These are phyloP conservation scores for Saposhnikovia divaricata DNA, from an alignment of 129 eudicot genomes.

Conservation along the genomic window DNA sequence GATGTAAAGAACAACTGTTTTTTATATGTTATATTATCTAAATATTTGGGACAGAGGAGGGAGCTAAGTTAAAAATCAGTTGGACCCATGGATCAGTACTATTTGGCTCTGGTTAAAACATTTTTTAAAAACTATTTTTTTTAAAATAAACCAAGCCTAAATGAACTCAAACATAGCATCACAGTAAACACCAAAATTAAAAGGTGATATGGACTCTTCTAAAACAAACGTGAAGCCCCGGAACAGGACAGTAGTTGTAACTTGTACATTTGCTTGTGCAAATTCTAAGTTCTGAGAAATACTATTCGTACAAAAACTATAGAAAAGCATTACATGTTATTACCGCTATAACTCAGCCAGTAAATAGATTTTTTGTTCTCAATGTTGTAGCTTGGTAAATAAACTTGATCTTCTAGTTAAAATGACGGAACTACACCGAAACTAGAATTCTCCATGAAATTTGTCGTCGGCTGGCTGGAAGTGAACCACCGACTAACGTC, in stretches of 20 bases:
- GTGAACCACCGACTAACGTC: slow-evolving; percentile 27
- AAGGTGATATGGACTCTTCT: background rate
- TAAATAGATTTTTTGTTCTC: background rate
- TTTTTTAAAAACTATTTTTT: too few species aligned
- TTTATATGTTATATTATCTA: too few species aligned
- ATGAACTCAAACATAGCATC: too few species aligned
- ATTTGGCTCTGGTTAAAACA: too few species aligned
- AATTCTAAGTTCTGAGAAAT: background rate
- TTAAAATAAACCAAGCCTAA: too few species aligned
- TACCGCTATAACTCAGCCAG: background rate
- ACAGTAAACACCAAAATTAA: background rate
- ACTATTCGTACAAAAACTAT: background rate
- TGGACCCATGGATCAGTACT: too few species aligned
- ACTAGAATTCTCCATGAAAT: slow-evolving; percentile 14
- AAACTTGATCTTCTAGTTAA: slow-evolving; percentile 7
- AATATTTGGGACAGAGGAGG: too few species aligned
- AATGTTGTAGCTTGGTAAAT: background rate
- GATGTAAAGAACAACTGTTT: too few species aligned
- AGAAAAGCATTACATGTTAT: background rate
- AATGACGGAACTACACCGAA: slow-evolving; percentile 75
- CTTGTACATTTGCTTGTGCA: background rate
- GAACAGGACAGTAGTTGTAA: background rate
- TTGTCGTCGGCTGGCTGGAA: slow-evolving; percentile 13
- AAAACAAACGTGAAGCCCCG: background rate
- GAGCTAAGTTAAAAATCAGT: too few species aligned